These are phyloP conservation scores for Hyaloperonospora brassicae DNA, from an alignment of 352 stramenopile species.

Conservation along the genomic window DNA sequence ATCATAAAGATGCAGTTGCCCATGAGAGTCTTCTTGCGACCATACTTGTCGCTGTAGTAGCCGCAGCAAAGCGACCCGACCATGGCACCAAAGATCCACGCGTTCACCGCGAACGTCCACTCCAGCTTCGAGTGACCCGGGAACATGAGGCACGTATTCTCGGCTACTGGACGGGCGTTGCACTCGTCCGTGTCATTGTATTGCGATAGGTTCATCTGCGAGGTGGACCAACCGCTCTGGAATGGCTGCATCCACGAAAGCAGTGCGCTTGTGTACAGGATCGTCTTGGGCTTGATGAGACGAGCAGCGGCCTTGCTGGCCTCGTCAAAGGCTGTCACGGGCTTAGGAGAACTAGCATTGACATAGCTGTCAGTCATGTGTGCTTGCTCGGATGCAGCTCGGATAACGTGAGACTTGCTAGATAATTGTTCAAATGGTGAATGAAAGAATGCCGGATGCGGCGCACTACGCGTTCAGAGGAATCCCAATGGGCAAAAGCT, in stretches of 20 bases:
- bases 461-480: no score
- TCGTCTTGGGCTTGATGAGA: slow-evolving; percentile 19
- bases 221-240: slow-evolving; percentile 25
- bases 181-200: slow-evolving; percentile 37
- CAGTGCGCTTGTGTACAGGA: slow-evolving; percentile 21
- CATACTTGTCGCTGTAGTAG: slow-evolving; percentile 17
- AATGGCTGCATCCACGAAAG: slow-evolving; percentile 23
- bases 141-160: slow-evolving; percentile 21
- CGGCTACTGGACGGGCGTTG: slow-evolving; percentile 20
- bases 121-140: slow-evolving; percentile 19
- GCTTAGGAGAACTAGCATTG: no score
- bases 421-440: no score
- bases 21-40: slow-evolving; percentile 18
- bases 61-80: slow-evolving; percentile 12
- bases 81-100: slow-evolving; percentile 18
- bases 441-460: no score
- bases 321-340: slow-evolving; percentile 16
- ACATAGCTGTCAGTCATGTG: no score
- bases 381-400: no score
- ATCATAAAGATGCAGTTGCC: slow-evolving; percentile 36
- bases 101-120: slow-evolving; percentile 19
- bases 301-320: slow-evolving; percentile 23
- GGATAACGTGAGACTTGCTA: no score
- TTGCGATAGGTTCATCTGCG: slow-evolving; percentile 23
- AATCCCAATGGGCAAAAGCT: no score